Conservation (phyloP, 1,139 yeast species). For the Pichia kudriavzevii region DNA sequence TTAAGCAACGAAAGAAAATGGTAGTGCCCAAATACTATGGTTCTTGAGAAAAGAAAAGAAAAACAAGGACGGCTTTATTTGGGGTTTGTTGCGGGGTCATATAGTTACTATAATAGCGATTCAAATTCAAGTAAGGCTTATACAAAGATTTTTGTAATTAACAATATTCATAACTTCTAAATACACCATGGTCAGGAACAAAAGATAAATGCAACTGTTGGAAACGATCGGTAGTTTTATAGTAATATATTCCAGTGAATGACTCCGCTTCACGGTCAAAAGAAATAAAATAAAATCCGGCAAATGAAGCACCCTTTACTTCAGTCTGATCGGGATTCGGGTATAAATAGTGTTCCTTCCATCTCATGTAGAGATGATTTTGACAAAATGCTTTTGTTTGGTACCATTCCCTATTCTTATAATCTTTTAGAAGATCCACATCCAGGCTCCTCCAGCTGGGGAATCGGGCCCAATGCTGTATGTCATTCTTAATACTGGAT, state of each 20-base stretch:
- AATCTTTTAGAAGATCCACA: slow-evolving; percentile 25
- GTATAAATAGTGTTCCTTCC: slow-evolving; percentile 85
- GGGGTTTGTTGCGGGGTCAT: too few relatives aligned
- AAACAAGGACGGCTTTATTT: not conserved
- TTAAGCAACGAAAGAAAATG: slow-evolving; percentile 17
- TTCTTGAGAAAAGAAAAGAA: not conserved
- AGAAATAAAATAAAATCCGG: slow-evolving; percentile 85
- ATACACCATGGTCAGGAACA: slow-evolving; percentile 34
- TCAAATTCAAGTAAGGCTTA: too few relatives aligned
- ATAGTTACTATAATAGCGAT: too few relatives aligned
- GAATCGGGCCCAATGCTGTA: slow-evolving; percentile 82
- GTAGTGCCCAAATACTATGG: not conserved
- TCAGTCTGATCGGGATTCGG: slow-evolving; percentile 70
- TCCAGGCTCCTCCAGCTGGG: slow-evolving; percentile 45
- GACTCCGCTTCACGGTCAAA: slow-evolving; percentile 71
- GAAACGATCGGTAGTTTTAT: slow-evolving; percentile 66
- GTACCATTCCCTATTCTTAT: slow-evolving; percentile 27
- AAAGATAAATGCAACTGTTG: slow-evolving; percentile 56
- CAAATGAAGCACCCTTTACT: slow-evolving; percentile 79
- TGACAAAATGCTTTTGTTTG: slow-evolving; percentile 30
- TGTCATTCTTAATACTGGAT: slow-evolving; percentile 58
- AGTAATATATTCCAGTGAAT: slow-evolving; percentile 76
- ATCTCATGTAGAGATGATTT: slow-evolving; percentile 73
- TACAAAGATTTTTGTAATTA: too few relatives aligned
- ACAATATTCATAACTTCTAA: slow-evolving; percentile 32